Base-by-base conservation (phyloP, 2,329 filamentous ascomycete genomes). In the Penicillium hordei region DNA sequence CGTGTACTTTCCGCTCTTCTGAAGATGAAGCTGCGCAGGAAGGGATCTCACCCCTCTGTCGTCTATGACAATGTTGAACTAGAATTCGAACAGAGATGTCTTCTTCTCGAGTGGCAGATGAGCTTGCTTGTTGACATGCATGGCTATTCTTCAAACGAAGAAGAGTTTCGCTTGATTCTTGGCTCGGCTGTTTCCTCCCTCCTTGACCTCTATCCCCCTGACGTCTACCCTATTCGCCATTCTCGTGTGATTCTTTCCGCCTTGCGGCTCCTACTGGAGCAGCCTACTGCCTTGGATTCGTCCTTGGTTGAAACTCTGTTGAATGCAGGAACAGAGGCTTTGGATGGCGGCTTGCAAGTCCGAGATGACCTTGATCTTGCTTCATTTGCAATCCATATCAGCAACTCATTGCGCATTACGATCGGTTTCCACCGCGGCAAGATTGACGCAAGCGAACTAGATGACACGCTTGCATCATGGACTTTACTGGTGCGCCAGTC, bases 401-500 rank as follows among this genome's bases (percentile, higher is more conserved):
- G 62, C 29, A 73, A 71, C 45, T 75, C 75, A 21, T 61, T 77
- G 9, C 68, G 68, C 5, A 58, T 78, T 2, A 68, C 67, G 12
- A 53, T 74, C 31, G 71, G 70, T 19, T 72, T 78, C 29, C 71
- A 71, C 40, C 63, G 69, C 15, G 75, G 73, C 6, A 61, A 68
- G 44, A 61, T 76, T 2, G 62, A 63, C 21, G 43, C 61, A 5
- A 62, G 68, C 8, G 61, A 68, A 15, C 54, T 78, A 6, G 62
- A 69, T 19, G 52, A 61, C 4, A 68, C 74, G 0, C 65, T 77
- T 46, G 61, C 70, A 7, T 74, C 69, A 6, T 77, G 76, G 73
- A 65, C 59, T 31, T 65, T 62, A 23, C 76, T 86, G 50, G 69
- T 79, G 29, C 71, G 69, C 45, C 70, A 76, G 27, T 81, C 83